Percentiles rank a stretch among this genome's conserved stretches.
Conservation (phyloP, 2,329 filamentous ascomycete species). For the Colletotrichum lindemuthianum region DNA sequence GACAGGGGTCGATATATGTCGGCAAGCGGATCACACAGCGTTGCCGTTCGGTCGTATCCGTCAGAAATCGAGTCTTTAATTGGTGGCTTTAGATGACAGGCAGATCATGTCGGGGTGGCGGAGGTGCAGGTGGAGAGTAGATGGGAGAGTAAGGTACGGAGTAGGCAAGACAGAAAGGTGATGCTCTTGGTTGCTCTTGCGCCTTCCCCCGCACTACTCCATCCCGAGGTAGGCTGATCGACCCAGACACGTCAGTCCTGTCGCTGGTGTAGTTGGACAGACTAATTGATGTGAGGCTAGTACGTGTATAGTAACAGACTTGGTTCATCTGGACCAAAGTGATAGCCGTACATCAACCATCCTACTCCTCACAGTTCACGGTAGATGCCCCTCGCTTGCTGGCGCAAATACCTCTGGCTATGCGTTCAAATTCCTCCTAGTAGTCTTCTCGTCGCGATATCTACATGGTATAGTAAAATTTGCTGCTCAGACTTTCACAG, state of each 20-base stretch:
- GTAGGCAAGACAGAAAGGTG: too few species aligned
- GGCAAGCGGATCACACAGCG: constrained; percentile 31
- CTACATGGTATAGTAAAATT: too few species aligned
- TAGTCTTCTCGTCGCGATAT: too few species aligned
- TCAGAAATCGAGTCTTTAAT: constrained; percentile 22
- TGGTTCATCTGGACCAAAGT: too few species aligned
- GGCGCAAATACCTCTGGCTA: too few species aligned
- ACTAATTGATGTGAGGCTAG: constrained; percentile 3
- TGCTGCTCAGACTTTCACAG: too few species aligned
- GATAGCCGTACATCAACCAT: too few species aligned
- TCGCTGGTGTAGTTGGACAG: not conserved
- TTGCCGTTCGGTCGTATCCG: constrained; percentile 31
- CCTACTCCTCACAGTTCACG: too few species aligned
- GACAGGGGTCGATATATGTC: constrained; percentile 28
- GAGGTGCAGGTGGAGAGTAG: constrained; percentile 9
- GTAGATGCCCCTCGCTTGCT: too few species aligned
- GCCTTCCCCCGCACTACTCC: constrained; percentile 31
- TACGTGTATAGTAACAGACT: too few species aligned
- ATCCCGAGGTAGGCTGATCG: constrained; percentile 23
- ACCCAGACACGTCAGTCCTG: constrained; percentile 21
- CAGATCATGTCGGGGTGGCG: constrained; percentile 15
- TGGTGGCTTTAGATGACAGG: constrained; percentile 20
- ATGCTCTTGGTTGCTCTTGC: not conserved
- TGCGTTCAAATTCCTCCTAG: too few species aligned
- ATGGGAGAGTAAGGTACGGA: too few species aligned